Base-by-base conservation (phyloP, 2,329 filamentous ascomycete genomes). In the Ilyonectria sp. region DNA sequence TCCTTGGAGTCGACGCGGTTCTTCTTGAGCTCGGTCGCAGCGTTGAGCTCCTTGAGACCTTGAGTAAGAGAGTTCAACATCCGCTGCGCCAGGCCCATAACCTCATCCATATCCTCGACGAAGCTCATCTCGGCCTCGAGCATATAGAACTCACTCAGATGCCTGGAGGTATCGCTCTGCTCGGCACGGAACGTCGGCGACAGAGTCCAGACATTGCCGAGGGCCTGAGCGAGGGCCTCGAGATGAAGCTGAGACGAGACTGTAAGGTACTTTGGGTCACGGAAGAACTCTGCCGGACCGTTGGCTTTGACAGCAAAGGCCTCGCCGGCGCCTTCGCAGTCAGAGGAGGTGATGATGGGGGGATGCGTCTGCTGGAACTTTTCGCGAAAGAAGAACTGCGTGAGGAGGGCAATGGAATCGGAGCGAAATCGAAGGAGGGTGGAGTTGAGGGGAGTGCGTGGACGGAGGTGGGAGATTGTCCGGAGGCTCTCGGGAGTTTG, bases 111-210 rank as follows among this genome's bases (percentile, higher is more conserved):
- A 70, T 90, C 84, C 53, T 93, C 86, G 47, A 92, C 88, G 79
- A 97, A 97, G 75, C 90, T 92, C 78, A 95, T 85, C 80, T 99
- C 96, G 17, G 92, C 95, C 81, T 99, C 96, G 2, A 99, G 88
- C 96, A 99, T 98, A 82, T 98, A 98, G 77, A 99, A 98, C 78
- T 99, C 96, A 83, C 94, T 97, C 68, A 99, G 85, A 81, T 99
- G 96, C 31, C 96, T 91, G 6, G 94, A 91, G 0, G 96, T 98
- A 77, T 98, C 95, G 81, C 94, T 98, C 78, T 91, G 91, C 80
- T 98, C 96, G 4, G 96, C 96, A 43, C 96, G 90, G 78, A 99
- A 99, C 0, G 94, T 97, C 3, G 96, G 96, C 5, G 95, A 96
- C 11, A 99, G 83, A 1, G 95, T 93, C 95, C 96, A 99, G 8